Base-by-base conservation (phyloP, 805 yeast genomes). In the Geotrichum ghanense region DNA sequence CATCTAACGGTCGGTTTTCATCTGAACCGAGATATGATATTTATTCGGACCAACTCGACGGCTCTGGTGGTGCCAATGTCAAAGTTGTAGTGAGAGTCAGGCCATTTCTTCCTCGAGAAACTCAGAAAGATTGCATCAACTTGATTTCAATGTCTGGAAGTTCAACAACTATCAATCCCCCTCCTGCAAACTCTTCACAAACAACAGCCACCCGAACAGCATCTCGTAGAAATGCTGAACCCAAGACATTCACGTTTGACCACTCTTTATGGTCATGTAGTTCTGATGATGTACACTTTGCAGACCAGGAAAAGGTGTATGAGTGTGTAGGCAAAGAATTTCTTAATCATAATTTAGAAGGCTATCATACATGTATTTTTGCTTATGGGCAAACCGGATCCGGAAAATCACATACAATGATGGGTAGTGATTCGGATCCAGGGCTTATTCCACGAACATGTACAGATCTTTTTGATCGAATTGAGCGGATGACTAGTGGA, bases 311-410 rank as follows among this genome's bases (percentile, higher is more conserved):
- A 4, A 59, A 59, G 1, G 73, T 82, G 3, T 84, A 80, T 55
- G 57, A 63, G 2, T 60, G 65, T 10, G 68, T 78, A 16, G 94
- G 89, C 0, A 67, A 69, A 9, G 79, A 77, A 39, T 67, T 81
- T 48, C 63, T 84, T 5, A 70, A 73, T 22, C 86, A 78, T 66
- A 70, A 84, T 2, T 59, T 83, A 45, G 75, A 74, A 51, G 95
- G 95, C 0, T 79, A 72, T 59, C 80, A 82, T 52, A 81, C 83
- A 1, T 81, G 86, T 57, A 78, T 82, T 1, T 77, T 81, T 60
- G 87, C 88, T 1, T 81, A 82, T 55, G 89, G 88, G 3, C 95
- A 86, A 60, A 86, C 95, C 0, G 89, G 84, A 1, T 74, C 92
- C 0, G 95, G 95, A 0, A 85, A 85, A 57, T 79, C 94, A 0